Evolutionary conservation across 2,329 filamentous ascomycete genomes (phyloP).

Genomic region (Tolypocladium paradoxum): DNA sequence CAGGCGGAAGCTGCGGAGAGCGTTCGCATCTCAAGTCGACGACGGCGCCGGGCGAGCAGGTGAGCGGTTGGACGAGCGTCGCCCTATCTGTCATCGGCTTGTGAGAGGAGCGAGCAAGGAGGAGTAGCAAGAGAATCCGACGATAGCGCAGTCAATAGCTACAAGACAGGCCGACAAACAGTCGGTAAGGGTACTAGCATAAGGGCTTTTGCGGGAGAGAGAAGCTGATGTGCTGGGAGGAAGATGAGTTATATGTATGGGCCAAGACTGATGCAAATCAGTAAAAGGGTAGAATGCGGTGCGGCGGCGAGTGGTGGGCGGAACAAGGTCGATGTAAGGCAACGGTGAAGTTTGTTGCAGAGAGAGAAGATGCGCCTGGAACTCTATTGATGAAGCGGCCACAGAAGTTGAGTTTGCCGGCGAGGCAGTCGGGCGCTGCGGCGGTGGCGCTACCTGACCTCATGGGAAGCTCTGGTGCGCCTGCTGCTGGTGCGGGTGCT

Average conservation of each 20-base stretch:
- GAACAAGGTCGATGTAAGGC: not conserved
- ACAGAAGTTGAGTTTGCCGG: not conserved
- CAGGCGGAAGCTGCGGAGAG: constrained; percentile 10
- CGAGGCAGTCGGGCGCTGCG: not conserved
- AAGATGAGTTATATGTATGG: not conserved
- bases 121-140: not conserved
- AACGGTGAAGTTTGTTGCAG: not conserved
- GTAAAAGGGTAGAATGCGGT: not conserved
- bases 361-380: not conserved
- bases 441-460: not conserved
- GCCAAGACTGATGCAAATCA: not conserved
- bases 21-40: constrained; percentile 15
- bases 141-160: not conserved
- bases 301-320: not conserved
- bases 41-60: constrained; percentile 6
- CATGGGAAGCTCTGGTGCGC: not conserved
- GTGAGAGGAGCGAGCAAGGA: not conserved
- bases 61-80: not conserved
- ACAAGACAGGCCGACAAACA: not conserved
- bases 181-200: not conserved
- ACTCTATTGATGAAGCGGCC: not conserved
- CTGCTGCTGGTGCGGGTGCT: not conserved
- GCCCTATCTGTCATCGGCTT: not conserved
- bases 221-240: not conserved
- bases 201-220: not conserved